Conservation (phyloP, 2,329 filamentous ascomycete genomes). For the Aotearoamyces nothofagi region DNA sequence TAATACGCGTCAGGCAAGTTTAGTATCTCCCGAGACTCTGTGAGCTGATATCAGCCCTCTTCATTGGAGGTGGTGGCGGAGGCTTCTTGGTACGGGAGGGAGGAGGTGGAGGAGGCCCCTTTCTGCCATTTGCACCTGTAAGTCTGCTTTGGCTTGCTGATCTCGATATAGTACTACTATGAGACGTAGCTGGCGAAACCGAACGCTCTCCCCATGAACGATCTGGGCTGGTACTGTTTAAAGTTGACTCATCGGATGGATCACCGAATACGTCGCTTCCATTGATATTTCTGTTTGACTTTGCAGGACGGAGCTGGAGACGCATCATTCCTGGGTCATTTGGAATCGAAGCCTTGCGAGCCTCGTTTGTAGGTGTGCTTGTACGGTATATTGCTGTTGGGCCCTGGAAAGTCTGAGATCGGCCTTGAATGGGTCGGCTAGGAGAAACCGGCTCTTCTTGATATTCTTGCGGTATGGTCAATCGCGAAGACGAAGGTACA, state of each 20-base stretch:
- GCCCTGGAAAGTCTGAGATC: conserved; percentile 43
- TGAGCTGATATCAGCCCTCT: conserved; percentile 27
- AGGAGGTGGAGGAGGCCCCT: conserved; percentile 46
- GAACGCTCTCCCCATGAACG: conserved; percentile 30
- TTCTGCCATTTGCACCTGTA: conserved; percentile 19
- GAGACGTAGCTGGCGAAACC: conserved; percentile 35
- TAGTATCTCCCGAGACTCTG: conserved; percentile 10
- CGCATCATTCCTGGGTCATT: conserved; percentile 26
- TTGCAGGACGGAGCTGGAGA: conserved; percentile 20
- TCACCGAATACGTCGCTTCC: conserved; percentile 31
- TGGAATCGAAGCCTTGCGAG: conserved; percentile 31
- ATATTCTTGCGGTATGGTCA: conserved; percentile 14
- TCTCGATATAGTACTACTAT: conserved; percentile 33
- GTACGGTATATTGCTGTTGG: conserved; percentile 35
- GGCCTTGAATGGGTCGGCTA: conserved; percentile 29
- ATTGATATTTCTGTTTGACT: conserved; percentile 11
- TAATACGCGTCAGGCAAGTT: too few relatives aligned
- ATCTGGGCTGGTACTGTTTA: conserved; percentile 32
- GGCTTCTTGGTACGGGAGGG: conserved; percentile 49
- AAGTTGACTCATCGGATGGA: conserved; percentile 31
- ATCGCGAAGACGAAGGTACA: conserved; percentile 13
- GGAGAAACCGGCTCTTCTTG: conserved; percentile 17
- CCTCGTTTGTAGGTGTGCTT: conserved; percentile 30
- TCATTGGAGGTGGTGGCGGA: conserved; percentile 48
- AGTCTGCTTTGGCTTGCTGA: conserved; percentile 31